phyloP scores from a whole-genome alignment of 176 grass and related monocot genomes.

The Hordeum marinum region DNA sequence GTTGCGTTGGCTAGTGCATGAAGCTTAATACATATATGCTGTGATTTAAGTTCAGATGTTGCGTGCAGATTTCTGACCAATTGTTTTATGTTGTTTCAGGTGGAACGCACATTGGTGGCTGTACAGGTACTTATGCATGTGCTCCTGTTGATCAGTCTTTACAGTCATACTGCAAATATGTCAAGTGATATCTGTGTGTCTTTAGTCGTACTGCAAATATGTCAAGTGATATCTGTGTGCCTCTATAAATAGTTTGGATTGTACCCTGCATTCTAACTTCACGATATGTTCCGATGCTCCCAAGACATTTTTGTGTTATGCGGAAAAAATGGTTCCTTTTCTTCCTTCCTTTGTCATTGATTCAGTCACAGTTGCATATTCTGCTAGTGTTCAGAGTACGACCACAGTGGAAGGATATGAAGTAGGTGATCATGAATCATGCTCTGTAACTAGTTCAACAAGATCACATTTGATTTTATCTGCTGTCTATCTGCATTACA shows the following conservation, averaged over 20 bases:
- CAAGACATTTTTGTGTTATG: neutral
- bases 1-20: too few relatives aligned
- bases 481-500: constrained; percentile 11
- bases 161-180: neutral
- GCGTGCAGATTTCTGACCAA: constrained; percentile 12
- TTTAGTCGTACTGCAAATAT: neutral
- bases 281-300: neutral
- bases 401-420: neutral
- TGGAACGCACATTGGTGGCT: constrained; percentile 86
- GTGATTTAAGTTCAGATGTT: neutral
- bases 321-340: neutral
- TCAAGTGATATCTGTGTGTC: neutral
- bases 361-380: neutral
- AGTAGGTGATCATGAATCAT: neutral
- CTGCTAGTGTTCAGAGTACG: neutral
- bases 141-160: constrained; percentile 7
- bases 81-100: constrained; percentile 42
- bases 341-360: neutral
- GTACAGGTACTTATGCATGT: constrained; percentile 58
- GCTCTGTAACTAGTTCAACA: neutral
- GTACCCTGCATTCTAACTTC: neutral
- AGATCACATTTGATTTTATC: neutral
- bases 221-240: neutral
- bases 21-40: neutral
- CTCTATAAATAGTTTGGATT: neutral